A percentile compares a stretch with the other conserved stretches of the same genome.
These are phyloP conservation scores for Clonostachys sp. DNA, from an alignment of 2,329 filamentous ascomycete species.

Conservation along the genomic window DNA sequence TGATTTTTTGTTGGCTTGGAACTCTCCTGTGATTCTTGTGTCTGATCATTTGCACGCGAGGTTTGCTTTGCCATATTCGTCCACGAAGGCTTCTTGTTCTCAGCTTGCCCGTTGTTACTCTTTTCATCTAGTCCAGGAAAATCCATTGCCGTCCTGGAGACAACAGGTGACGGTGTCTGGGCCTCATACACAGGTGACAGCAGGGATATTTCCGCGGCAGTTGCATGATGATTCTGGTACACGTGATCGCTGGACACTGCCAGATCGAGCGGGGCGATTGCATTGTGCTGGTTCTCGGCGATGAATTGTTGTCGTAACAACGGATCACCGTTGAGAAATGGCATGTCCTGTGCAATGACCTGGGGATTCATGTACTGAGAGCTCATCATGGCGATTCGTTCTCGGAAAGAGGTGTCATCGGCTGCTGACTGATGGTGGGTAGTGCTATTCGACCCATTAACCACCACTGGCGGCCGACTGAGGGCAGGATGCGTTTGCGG, in stretches of 20 bases:
- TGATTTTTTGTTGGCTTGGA: slow-evolving; percentile 11
- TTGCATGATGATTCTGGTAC: slow-evolving; percentile 15
- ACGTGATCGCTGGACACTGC: slow-evolving; percentile 40
- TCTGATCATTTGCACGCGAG: slow-evolving; percentile 1
- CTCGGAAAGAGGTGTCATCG: slow-evolving; percentile 34
- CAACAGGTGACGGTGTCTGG: slow-evolving; percentile 65
- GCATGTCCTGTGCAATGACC: slow-evolving; percentile 21
- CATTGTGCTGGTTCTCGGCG: slow-evolving; percentile 28
- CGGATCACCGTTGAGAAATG: slow-evolving; percentile 17
- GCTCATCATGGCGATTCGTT: slow-evolving; percentile 34
- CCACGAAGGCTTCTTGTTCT: not conserved
- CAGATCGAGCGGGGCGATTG: slow-evolving; percentile 52
- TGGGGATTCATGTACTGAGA: slow-evolving; percentile 18
- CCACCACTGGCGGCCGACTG: slow-evolving; percentile 22
- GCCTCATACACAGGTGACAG: slow-evolving; percentile 74
- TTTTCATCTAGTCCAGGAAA: not conserved
- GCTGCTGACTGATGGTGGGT: slow-evolving; percentile 6
- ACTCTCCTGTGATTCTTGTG: slow-evolving; percentile 12
- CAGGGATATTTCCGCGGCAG: slow-evolving; percentile 36
- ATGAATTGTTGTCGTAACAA: slow-evolving; percentile 29
- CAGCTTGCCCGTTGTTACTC: not conserved
- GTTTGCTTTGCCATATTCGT: no score
- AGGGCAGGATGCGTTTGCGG: slow-evolving; percentile 7
- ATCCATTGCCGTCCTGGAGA: slow-evolving; percentile 33
- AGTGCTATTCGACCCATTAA: slow-evolving; percentile 23